Base-by-base conservation (phyloP, 1,139 yeast genomes). In the Hyphopichia fennica region DNA sequence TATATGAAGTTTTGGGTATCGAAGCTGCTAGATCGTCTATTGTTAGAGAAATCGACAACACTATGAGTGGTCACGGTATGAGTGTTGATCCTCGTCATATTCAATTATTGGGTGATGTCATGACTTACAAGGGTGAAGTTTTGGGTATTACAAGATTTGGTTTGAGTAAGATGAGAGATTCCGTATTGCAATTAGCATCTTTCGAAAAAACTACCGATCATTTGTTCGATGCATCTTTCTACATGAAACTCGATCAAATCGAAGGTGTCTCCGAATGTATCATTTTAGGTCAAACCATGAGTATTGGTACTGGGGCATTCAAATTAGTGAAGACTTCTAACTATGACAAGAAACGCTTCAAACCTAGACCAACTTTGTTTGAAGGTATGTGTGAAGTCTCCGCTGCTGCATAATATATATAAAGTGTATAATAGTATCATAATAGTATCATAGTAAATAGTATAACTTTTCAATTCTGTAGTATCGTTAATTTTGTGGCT, bases 51-150 rank as follows among this genome's bases (percentile, higher is more conserved):
- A 93, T 95, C 63, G 96, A 89, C 63, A 90, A 91, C 59, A 95
- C 99, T 43, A 95, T 95, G 99, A 84, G 96, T 65, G 89, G 90
- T 65, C 99, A 95, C 75, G 99, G 99, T 67, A 95, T 95, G 99
- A 88, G 96, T 63, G 98, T 95, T 44, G 99, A 95, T 74, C 99
- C 99, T 49, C 96, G 99, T 75, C 99, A 95, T 68, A 90, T 95
- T 62, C 99, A 93, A 69, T 72, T 95, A 41, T 72, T 95, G 49
- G 99, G 99, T 49, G 99, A 95, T 63, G 99, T 95, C 44, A 95
- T 95, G 99, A 89, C 98, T 0, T 95, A 89, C 65, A 95, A 93
- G 69, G 99, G 99, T 46, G 99, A 95, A 62, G 96, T 95, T 7
- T 76, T 95, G 55, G 99, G 99, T 65, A 95, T 95, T 60, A 95